Base-by-base conservation (phyloP, 306 rosid species). In the Vicia villosa region DNA sequence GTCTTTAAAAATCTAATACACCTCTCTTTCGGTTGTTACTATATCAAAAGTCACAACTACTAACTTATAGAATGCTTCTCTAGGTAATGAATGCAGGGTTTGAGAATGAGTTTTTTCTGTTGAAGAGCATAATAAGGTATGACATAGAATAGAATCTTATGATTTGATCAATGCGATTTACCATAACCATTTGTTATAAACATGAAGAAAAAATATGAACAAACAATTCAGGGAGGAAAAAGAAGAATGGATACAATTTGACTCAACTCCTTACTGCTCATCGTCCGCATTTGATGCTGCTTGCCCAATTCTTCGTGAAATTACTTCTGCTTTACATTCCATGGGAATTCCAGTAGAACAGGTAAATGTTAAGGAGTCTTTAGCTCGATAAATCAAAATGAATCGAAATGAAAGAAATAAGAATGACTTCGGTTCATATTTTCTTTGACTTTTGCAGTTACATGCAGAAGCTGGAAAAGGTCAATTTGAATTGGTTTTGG, bases 401-500 rank as follows among this genome's bases (percentile, higher is more conserved):
- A 58, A 36, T 40, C 34, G 34, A 30, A 30, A 30, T 6, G 34
- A 26, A 26, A 4, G 30, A n/a, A n/a, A 22, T 22, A 22, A 3
- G 30, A 26, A 26, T 2, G 30, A 2, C 4, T 26, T 26, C 4
- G 4, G 4, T 4, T 2, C 4, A 26, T 6, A 28, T 6, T 28
- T 6, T 28, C 32, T 3, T 6, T 3, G 5, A 24, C 2, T 60
- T 17, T n/a, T 11, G 55, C 66, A 92, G 98, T n/a, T 92, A 63
- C 96, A 92, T 76, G 85, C 95, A 41, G 96, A 92, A 77, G 59
- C 91, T 80, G 98, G 88, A 70, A 86, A 85, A 68, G 98, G 98
- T 50, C 98, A 90, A 79, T 90, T 84, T 79, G 98, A 92, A 79
- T 3, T 92, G 63, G 84, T 73, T 79, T 55, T 75, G 62, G 88